Conservation (phyloP, 768 basidiomycete genomes). For the Termitomyces sp. region DNA sequence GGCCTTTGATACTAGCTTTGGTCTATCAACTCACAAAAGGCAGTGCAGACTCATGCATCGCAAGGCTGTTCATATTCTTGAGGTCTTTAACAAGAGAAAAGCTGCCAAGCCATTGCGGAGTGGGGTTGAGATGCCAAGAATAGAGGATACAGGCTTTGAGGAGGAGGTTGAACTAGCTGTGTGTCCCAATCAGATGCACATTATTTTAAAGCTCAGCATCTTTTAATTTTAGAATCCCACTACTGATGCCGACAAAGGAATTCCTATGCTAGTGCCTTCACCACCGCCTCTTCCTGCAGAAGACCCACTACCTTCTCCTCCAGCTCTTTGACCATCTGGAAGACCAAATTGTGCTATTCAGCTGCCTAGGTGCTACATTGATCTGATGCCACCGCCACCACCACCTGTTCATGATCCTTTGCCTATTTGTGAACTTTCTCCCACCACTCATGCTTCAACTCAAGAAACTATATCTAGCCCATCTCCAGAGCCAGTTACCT, state of each 20-base stretch:
- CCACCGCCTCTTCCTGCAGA: background rate
- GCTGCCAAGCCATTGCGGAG: background rate
- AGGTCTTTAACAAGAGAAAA: background rate
- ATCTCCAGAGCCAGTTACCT: background rate
- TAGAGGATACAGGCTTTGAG: background rate
- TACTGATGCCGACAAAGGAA: background rate
- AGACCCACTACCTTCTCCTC: background rate
- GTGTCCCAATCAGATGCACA: background rate
- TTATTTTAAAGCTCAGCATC: background rate
- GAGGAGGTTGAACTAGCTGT: background rate
- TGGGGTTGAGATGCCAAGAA: background rate
- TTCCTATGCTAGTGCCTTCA: background rate
- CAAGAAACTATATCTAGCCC: background rate
- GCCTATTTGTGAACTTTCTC: background rate
- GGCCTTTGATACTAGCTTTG: background rate
- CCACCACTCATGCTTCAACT: background rate
- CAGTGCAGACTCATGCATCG: background rate
- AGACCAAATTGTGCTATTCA: background rate
- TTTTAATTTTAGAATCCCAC: background rate
- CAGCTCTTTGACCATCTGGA: background rate
- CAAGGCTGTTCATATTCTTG: background rate
- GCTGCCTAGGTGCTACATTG: background rate
- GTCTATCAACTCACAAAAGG: background rate
- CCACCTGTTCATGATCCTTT: background rate
- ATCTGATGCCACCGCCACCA: constrained; percentile 3